Percentiles rank a stretch among this genome's conserved stretches.
Evolutionary conservation across 2,329 filamentous ascomycete genomes (phyloP).

Genomic region (Trichoderma endophyticum): DNA sequence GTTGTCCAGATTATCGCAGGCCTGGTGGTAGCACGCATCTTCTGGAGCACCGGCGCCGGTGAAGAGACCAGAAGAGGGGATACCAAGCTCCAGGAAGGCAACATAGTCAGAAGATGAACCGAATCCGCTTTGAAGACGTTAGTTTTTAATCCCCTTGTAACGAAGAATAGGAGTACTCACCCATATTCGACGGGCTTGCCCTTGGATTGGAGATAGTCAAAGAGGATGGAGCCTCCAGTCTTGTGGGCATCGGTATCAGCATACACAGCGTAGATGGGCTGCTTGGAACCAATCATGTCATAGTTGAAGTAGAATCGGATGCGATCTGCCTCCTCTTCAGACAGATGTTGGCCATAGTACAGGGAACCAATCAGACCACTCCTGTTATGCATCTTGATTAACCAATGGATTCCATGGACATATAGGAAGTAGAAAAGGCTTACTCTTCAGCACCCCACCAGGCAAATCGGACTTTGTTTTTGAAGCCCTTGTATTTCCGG

Average conservation of each 20-base stretch:
- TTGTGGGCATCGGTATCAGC: constrained; percentile 39
- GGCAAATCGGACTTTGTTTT: constrained; percentile 40
- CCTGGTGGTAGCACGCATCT: constrained; percentile 40
- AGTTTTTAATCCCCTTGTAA: background rate
- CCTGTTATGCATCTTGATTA: constrained; percentile 21
- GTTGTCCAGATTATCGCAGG: constrained; percentile 40
- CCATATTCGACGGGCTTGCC: constrained; percentile 30
- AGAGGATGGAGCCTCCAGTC: constrained; percentile 31
- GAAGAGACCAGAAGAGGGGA: constrained; percentile 39
- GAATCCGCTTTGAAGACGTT: constrained; percentile 26
- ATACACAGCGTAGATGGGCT: constrained; percentile 40
- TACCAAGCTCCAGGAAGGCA: constrained; percentile 36
- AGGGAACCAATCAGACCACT: constrained; percentile 43
- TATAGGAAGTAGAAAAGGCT: constrained; percentile 19
- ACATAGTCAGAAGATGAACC: constrained; percentile 38
- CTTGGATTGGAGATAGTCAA: constrained; percentile 30
- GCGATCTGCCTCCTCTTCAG: constrained; percentile 44
- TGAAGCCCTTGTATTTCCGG: constrained; percentile 34
- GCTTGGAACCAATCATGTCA: constrained; percentile 61
- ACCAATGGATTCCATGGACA: background rate
- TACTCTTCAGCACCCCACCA: constrained; percentile 42
- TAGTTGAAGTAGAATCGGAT: constrained; percentile 68
- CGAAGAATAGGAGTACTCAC: constrained; percentile 18
- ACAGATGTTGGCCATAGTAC: constrained; percentile 38
- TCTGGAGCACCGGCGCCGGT: constrained; percentile 33